phyloP scores from a whole-genome alignment of 2,329 filamentous ascomycete species.

The Neoarthrinium moseri region DNA sequence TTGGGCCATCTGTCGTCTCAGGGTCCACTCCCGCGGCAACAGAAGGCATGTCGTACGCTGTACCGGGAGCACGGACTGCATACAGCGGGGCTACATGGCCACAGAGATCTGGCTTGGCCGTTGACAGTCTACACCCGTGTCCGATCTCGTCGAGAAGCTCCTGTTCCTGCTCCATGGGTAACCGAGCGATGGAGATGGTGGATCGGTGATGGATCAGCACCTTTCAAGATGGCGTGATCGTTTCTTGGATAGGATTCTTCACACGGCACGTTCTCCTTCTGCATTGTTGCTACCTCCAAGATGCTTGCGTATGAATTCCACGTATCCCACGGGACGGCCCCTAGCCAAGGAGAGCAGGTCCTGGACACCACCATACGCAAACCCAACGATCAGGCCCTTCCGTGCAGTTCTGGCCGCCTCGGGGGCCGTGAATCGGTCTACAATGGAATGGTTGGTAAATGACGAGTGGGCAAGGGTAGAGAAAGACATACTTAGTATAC shows the following conservation, averaged over 20 bases:
- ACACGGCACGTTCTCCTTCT: constrained; percentile 15
- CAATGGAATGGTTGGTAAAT: constrained; percentile 8
- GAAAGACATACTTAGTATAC: constrained; percentile 69
- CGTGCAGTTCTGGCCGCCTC: constrained; percentile 77
- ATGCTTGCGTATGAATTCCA: constrained; percentile 62
- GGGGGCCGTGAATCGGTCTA: constrained; percentile 77
- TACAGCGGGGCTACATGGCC: too few relatives aligned
- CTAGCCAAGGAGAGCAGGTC: constrained; percentile 68
- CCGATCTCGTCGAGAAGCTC: too few relatives aligned
- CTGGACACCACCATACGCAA: constrained; percentile 79
- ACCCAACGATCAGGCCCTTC: constrained; percentile 74
- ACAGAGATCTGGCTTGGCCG: too few relatives aligned
- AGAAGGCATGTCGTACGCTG: too few relatives aligned
- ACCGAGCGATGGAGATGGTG: constrained; percentile 1
- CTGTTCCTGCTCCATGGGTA: constrained; percentile 1
- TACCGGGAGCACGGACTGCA: too few relatives aligned
- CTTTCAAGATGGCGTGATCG: constrained; percentile 2
- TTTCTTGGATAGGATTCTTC: neutral
- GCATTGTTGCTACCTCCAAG: constrained; percentile 26
- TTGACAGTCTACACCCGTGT: too few relatives aligned
- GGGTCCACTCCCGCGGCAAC: too few relatives aligned
- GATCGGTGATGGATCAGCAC: neutral
- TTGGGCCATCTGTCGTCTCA: too few relatives aligned
- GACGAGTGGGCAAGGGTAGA: neutral
- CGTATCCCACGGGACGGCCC: constrained; percentile 72